Evolutionary conservation across 106 monocot species (phyloP).

Genomic region (Dactylorhiza incarnata): DNA sequence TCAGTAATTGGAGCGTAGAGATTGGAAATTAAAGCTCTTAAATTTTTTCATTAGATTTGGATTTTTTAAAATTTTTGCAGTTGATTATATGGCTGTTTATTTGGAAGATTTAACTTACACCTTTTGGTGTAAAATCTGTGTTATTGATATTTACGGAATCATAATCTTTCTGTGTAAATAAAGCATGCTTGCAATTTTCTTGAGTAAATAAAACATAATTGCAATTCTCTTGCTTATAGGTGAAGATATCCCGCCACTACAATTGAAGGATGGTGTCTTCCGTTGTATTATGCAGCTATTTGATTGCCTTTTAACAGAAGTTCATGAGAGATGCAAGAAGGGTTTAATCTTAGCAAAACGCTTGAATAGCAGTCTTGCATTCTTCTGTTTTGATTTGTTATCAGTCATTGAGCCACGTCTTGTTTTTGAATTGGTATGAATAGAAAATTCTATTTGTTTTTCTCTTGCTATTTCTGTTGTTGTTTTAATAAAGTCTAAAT

Average conservation of each 20-base stretch:
- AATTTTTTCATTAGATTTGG: not conserved
- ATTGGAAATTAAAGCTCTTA: not conserved
- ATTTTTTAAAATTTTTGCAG: not conserved
- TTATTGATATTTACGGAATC: not conserved
- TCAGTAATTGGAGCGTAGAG: not conserved
- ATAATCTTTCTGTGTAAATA: not conserved
- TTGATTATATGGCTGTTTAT: not conserved
- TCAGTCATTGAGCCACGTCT: conserved; percentile 92
- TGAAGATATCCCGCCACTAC: conserved; percentile 96
- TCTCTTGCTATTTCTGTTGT: not conserved
- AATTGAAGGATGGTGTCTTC: conserved; percentile 93
- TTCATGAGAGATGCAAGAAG: conserved; percentile 98
- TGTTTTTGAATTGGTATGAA: conserved; percentile 97
- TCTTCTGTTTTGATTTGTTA: conserved; percentile 93
- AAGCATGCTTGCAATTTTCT: not conserved
- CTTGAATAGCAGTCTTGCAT: conserved; percentile 89
- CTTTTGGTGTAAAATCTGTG: not conserved
- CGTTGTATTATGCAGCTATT: conserved; percentile 92
- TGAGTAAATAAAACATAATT: not conserved
- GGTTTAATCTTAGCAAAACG: conserved; percentile 92
- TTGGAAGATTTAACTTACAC: not conserved
- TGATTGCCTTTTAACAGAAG: conserved; percentile 96
- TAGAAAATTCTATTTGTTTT: not conserved
- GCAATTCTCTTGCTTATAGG: conserved; percentile 31
- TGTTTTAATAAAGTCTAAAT: not conserved